Conservation (phyloP, 192 early-diverging fungal genomes). For the Phycomyces blakesleeanus region DNA sequence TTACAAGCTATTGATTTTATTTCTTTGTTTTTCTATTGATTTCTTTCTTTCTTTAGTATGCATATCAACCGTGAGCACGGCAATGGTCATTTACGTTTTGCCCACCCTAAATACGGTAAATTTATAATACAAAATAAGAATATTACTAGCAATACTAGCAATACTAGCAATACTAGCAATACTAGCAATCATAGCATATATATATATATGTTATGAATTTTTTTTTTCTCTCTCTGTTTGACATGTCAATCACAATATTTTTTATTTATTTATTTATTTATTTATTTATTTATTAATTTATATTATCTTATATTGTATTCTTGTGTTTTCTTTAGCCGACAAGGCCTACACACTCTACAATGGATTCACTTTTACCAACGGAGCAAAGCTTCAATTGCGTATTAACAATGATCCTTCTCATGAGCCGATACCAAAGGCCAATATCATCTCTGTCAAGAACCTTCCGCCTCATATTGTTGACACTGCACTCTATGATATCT, state of each 20-base stretch:
- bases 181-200: no score
- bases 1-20: background rate
- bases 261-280: background rate
- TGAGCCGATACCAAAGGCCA: conserved; percentile 18
- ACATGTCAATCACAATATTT: background rate
- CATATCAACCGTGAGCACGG: conserved; percentile 6
- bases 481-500: conserved; percentile 29
- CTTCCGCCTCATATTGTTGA: conserved; percentile 28
- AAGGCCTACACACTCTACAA: conserved; percentile 41
- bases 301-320: background rate
- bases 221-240: background rate
- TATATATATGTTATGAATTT: no score
- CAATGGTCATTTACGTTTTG: conserved; percentile 18
- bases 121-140: background rate
- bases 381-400: conserved; percentile 21
- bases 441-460: conserved; percentile 29
- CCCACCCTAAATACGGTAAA: conserved; percentile 14
- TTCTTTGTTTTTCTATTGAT: conserved; percentile 2
- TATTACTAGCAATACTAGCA: no score
- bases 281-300: background rate
- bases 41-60: conserved; percentile 5
- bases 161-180: no score
- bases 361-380: conserved; percentile 20
- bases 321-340: conserved; percentile 20
- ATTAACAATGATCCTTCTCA: conserved; percentile 21